Percentiles rank a stretch among this genome's conserved stretches.
phyloP scores from a whole-genome alignment of 1,139 yeast species.

The Hemisphaericaspora lyxosophila region DNA sequence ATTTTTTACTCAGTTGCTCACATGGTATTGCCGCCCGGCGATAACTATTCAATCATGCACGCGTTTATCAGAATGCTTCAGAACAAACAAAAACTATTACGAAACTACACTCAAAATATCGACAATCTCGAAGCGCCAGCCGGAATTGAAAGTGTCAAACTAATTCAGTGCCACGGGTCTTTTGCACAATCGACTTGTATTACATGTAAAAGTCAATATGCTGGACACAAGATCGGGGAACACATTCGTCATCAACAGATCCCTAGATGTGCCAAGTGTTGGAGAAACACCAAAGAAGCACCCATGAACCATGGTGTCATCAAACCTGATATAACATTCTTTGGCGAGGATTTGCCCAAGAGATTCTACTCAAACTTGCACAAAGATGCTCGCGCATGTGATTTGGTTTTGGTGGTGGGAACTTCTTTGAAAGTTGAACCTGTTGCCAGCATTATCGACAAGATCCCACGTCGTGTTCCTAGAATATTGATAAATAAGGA shows the following conservation, averaged over 20 bases:
- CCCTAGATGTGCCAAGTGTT: constrained; percentile 73
- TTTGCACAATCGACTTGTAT: constrained; percentile 86
- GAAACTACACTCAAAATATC: constrained; percentile 91
- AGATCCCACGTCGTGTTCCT: constrained; percentile 67
- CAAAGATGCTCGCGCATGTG: constrained; percentile 63
- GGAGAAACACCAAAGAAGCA: constrained; percentile 39
- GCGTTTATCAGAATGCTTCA: constrained; percentile 73
- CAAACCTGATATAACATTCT: constrained; percentile 92
- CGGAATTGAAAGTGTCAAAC: constrained; percentile 64
- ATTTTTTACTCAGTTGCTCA: constrained; percentile 84
- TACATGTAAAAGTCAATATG: constrained; percentile 66
- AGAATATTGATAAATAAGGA: constrained; percentile 81
- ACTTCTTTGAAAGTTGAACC: constrained; percentile 93
- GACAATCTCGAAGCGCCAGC: constrained; percentile 85
- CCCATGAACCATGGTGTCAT: constrained; percentile 67
- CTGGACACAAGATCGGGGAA: constrained; percentile 65
- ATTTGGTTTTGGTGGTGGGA: constrained; percentile 79
- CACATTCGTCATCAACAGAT: constrained; percentile 60
- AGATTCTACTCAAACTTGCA: constrained; percentile 61
- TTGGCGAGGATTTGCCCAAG: constrained; percentile 84
- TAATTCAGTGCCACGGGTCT: constrained; percentile 93
- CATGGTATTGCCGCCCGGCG: constrained; percentile 77
- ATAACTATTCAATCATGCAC: constrained; percentile 77
- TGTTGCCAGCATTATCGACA: constrained; percentile 79
- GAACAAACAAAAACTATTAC: constrained; percentile 71